phyloP scores from a whole-genome alignment of 2,329 filamentous ascomycete genomes.

The Alternaria longipes region DNA sequence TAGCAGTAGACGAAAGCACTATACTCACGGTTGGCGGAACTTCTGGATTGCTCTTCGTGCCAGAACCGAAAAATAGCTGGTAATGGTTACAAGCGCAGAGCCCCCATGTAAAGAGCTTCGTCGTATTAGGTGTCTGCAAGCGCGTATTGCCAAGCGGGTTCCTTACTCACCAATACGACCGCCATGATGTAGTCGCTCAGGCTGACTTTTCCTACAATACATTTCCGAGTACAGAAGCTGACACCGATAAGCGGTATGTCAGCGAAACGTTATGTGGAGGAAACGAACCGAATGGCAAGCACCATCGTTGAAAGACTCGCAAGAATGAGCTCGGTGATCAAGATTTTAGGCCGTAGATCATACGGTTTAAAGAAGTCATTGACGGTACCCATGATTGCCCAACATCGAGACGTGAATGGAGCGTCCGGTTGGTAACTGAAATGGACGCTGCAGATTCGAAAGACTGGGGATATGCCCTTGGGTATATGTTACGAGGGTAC shows the following conservation, averaged over 20 bases:
- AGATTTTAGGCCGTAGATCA: conserved; percentile 29
- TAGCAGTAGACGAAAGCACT: not conserved
- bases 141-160: not conserved
- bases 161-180: conserved; percentile 26
- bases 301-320: conserved; percentile 34
- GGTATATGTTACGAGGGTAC: not conserved
- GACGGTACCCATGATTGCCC: conserved; percentile 17
- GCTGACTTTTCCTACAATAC: conserved; percentile 33
- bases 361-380: conserved; percentile 34
- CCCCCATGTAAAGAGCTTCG: conserved; percentile 38
- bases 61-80: conserved; percentile 37
- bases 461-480: not conserved
- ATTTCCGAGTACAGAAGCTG: conserved; percentile 41
- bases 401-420: not conserved
- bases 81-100: conserved; percentile 40
- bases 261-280: not conserved
- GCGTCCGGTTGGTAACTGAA: not conserved
- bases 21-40: not conserved
- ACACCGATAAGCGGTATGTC: not conserved
- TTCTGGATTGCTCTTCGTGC: conserved; percentile 12
- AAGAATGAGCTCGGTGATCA: conserved; percentile 33
- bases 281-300: conserved; percentile 24
- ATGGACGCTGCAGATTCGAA: not conserved
- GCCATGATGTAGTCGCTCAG: conserved; percentile 37
- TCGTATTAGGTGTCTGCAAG: not conserved